Percentiles rank a stretch among this genome's conserved stretches.
Conservation (phyloP, 495 filamentous ascomycete genomes). For the Darksidea phi region DNA sequence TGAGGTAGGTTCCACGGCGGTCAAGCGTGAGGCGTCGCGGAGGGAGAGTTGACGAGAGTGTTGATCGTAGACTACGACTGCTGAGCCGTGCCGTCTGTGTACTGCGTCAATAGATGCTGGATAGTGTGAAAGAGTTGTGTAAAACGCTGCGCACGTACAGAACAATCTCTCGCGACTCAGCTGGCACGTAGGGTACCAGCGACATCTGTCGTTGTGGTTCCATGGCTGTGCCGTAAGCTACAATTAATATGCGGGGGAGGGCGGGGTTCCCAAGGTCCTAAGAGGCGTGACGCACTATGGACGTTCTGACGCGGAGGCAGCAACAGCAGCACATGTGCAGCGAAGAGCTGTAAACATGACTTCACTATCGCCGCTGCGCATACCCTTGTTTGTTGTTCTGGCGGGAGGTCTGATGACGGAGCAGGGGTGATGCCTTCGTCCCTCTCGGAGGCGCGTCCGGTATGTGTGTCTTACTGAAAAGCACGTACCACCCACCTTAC, state of each 20-base stretch:
- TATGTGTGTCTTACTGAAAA: no score
- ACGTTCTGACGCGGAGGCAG: no score
- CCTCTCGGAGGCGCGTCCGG: no score
- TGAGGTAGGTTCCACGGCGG: constrained; percentile 57
- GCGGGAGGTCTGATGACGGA: no score
- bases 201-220: constrained; percentile 39
- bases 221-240: constrained; percentile 18
- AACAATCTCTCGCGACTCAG: constrained; percentile 42
- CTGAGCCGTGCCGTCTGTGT: constrained; percentile 80
- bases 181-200: constrained; percentile 42
- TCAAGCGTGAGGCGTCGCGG: constrained; percentile 55
- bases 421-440: no score
- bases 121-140: no score
- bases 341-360: no score
- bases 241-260: constrained; percentile 16
- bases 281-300: no score
- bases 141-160: constrained; percentile 30
- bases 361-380: no score
- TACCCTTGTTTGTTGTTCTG: no score
- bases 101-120: not conserved
- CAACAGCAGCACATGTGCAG: no score
- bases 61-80: constrained; percentile 86
- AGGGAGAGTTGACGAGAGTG: constrained; percentile 81
- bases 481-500: no score
- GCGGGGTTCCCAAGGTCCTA: constrained; percentile 16